A percentile compares a stretch with the other conserved stretches of the same genome.
These are phyloP conservation scores for Wickerhamiella galacta DNA, from an alignment of 805 yeast species.

Conservation along the genomic window DNA sequence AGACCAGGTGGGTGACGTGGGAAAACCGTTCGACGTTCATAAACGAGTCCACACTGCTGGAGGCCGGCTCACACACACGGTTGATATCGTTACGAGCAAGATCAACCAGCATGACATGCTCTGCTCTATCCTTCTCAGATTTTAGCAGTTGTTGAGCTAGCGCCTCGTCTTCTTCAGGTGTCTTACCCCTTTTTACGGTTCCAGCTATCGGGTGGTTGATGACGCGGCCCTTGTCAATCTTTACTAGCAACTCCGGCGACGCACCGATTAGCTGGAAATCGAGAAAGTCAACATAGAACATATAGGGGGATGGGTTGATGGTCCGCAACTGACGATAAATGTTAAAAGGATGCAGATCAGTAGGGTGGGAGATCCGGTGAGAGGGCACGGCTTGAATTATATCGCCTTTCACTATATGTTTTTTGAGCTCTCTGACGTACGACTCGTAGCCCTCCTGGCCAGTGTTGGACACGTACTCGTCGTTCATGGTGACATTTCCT, in stretches of 20 bases:
- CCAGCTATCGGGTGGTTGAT: conserved; percentile 98
- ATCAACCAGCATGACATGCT: conserved; percentile 97
- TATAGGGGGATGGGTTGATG: conserved; percentile 93
- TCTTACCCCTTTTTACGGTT: conserved; percentile 77
- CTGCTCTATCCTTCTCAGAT: conserved; percentile 86
- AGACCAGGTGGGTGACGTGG: conserved; percentile 92
- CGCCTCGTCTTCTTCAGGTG: conserved; percentile 78
- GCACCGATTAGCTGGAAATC: conserved; percentile 96
- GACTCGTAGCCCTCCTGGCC: conserved; percentile 87
- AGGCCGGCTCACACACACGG: conserved; percentile 75
- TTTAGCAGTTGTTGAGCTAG: conserved; percentile 58
- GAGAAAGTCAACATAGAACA: conserved; percentile 80
- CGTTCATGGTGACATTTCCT: conserved; percentile 48
- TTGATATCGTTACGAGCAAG: conserved; percentile 92
- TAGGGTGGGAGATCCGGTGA: conserved; percentile 89
- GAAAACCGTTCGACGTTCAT: conserved; percentile 84
- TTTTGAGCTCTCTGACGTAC: conserved; percentile 59
- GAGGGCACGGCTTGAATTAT: conserved; percentile 97
- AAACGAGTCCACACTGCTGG: conserved; percentile 76
- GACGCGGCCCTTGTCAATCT: conserved; percentile 61
- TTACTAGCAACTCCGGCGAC: conserved; percentile 85
- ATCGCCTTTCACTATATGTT: conserved; percentile 79
- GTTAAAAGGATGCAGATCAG: conserved; percentile 90
- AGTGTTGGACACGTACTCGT: conserved; percentile 67
- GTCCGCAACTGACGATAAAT: conserved; percentile 87